A percentile compares a stretch with the other conserved stretches of the same genome.
These are phyloP conservation scores for Oryza australiensis DNA, from an alignment of 176 grass and related monocot species.

Conservation along the genomic window DNA sequence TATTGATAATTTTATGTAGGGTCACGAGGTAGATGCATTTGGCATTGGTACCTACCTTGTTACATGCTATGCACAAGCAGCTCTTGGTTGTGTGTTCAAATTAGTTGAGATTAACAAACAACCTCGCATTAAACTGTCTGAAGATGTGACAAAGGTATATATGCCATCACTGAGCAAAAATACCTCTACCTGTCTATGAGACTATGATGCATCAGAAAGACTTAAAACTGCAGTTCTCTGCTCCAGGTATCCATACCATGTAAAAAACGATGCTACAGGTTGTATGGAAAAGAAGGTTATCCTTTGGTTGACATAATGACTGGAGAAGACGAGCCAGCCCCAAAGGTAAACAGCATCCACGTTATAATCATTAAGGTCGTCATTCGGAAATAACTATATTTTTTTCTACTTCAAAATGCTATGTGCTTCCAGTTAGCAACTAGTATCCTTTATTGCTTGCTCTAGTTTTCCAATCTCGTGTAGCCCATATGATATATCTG, in stretches of 20 bases:
- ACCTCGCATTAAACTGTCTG: constrained; percentile 94
- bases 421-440: neutral
- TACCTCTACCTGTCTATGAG: neutral
- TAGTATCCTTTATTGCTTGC: neutral
- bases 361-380: neutral
- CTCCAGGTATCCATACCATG: constrained; percentile 94
- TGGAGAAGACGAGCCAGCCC: constrained; percentile 71
- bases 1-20: constrained; percentile 50
- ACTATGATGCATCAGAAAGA: neutral
- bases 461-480: neutral
- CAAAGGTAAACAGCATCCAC: constrained; percentile 62
- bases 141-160: constrained; percentile 91
- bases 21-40: constrained; percentile 92
- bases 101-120: constrained; percentile 96
- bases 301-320: constrained; percentile 95
- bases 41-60: constrained; percentile 93
- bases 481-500: neutral
- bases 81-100: constrained; percentile 98
- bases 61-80: constrained; percentile 93
- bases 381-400: neutral
- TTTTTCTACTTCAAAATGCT: constrained; percentile 25
- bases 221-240: neutral
- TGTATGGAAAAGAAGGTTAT: constrained; percentile 84
- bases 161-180: constrained; percentile 14
- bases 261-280: constrained; percentile 87